Base-by-base conservation (phyloP, 1,139 yeast species). In the Pichia sp. region DNA sequence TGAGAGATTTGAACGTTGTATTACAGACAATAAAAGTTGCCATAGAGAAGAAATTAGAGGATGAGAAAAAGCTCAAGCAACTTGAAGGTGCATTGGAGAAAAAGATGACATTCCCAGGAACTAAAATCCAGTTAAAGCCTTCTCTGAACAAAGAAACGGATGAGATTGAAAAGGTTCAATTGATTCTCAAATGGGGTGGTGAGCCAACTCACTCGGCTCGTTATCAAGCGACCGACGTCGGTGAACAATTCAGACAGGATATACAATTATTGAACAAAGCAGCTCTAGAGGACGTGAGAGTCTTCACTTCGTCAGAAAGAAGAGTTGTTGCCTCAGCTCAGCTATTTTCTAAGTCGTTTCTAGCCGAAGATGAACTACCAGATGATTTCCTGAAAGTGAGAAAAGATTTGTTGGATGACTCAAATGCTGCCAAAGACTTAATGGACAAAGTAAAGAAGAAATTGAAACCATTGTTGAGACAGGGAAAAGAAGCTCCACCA, bases 381-480 rank as follows among this genome's bases (percentile, higher is more conserved):
- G 89, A 85, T 57, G 93, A 86, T 61, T 86, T 85, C 64, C 74
- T 93, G 51, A 82, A 83, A 53, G 86, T 93, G 31, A 76, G 98
- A 56, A 95, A 93, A 67, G 97, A 93, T 70, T 74, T 95, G 52
- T 74, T 95, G 50, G 99, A 95, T 69, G 99, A 95, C 69, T 87
- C 96, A 37, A 95, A 95, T 68, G 99, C 99, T 1, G 99, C 99
- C 2, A 95, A 95, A 66, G 98, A 90, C 66, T 74, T 90, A 49
- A 93, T 91, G 98, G 99, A 95, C 66, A 88, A 90, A 65, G 99
- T 95, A 40, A 95, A 95, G 70, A 95, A 93, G 80, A 90, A 91
- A 74, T 76, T 95, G 65, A 95, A 95, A 69, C 98, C 98, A 0
- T 74, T 95, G 64, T 74, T 95, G 50, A 81, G 99, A 69, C 93